These are phyloP conservation scores for Penicillium canescens DNA, from an alignment of 495 filamentous ascomycete genomes.

Conservation along the genomic window DNA sequence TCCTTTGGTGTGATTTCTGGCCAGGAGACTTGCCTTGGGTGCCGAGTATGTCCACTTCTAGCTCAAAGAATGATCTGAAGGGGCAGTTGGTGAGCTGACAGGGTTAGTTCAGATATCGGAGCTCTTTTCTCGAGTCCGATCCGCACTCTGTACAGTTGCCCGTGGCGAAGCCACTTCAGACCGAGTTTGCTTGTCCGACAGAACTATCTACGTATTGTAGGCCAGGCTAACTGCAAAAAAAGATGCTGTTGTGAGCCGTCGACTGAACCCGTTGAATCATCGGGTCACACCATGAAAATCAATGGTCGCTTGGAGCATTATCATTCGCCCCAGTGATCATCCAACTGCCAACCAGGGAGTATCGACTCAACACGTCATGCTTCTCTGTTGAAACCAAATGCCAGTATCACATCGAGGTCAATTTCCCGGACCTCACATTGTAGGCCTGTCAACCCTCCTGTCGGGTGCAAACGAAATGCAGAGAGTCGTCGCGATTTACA, in stretches of 20 bases:
- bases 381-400: background rate
- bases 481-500: slow-evolving; percentile 12
- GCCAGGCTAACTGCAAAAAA: slow-evolving; percentile 4
- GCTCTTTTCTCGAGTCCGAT: background rate
- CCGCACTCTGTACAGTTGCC: slow-evolving; percentile 3
- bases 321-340: background rate
- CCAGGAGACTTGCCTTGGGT: background rate
- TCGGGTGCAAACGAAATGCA: too few species aligned
- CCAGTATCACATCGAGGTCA: background rate
- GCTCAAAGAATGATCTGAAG: slow-evolving; percentile 1
- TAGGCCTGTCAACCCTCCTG: too few species aligned
- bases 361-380: background rate
- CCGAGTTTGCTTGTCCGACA: slow-evolving; percentile 4
- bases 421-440: background rate
- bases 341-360: background rate
- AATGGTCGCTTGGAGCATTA: background rate
- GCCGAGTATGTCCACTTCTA: background rate
- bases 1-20: background rate
- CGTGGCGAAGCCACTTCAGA: slow-evolving; percentile 9
- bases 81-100: background rate
- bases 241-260: background rate
- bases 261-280: background rate
- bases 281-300: slow-evolving; percentile 3
- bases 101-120: too few species aligned
- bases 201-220: slow-evolving; percentile 33